A percentile compares a stretch with the other conserved stretches of the same genome.
These are phyloP conservation scores for Cytidiella melzeri DNA, from an alignment of 768 basidiomycete species.

Conservation along the genomic window DNA sequence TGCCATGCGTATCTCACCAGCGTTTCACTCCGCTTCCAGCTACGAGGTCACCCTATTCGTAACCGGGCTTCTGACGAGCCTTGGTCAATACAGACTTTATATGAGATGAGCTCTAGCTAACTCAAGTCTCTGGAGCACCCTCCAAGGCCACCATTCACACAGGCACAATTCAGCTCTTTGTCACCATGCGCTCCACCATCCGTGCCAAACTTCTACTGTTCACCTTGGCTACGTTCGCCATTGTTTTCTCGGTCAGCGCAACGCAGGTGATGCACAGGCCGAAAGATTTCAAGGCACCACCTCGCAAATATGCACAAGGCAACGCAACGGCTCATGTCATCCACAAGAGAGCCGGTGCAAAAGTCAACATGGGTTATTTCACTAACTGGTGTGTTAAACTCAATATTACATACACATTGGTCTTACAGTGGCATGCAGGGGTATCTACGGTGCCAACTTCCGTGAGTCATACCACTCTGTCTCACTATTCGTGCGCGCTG, in stretches of 20 bases:
- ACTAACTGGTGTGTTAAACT: constrained; percentile 39
- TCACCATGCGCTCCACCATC: constrained; percentile 14
- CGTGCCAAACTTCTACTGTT: constrained; percentile 12
- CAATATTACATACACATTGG: neutral
- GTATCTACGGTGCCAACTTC: constrained; percentile 28
- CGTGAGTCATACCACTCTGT: constrained; percentile 13
- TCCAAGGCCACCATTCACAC: too few species aligned
- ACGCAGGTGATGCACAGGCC: constrained; percentile 54
- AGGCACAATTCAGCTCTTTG: too few species aligned
- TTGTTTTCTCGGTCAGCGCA: constrained; percentile 18
- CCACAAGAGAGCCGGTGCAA: constrained; percentile 28
- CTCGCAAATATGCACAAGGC: constrained; percentile 27
- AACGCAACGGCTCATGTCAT: constrained; percentile 34
- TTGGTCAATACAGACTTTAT: too few species aligned
- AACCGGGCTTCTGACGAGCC: too few species aligned
- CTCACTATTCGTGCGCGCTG: too few species aligned
- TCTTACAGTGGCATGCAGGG: constrained; percentile 12
- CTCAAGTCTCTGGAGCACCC: too few species aligned
- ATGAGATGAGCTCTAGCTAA: too few species aligned
- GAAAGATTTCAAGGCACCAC: constrained; percentile 36
- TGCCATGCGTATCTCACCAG: too few species aligned
- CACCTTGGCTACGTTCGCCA: constrained; percentile 10
- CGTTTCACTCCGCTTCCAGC: too few species aligned
- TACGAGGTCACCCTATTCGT: too few species aligned
- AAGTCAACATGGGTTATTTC: constrained; percentile 40